Evolutionary conservation across 108 stramenopile species (phyloP), one percentile per base, ranked within the genome.

Genomic region (Nitzschia sp.): DNA sequence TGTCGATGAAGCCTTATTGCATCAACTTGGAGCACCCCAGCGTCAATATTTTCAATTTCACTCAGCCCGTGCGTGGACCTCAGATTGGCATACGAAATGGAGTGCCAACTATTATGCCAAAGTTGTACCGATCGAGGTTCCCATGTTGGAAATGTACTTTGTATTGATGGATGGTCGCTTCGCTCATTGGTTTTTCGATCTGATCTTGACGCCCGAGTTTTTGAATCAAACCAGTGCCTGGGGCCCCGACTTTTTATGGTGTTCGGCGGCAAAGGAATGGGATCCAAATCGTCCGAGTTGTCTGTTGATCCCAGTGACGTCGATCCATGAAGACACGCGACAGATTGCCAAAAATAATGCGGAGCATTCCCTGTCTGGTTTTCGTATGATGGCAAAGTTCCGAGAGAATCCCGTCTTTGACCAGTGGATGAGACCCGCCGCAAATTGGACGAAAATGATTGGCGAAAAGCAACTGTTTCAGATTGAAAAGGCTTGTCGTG

Each of bases 81-180:
- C 41, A 45, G 60, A 61, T 26, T 61, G 60, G 41, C 23, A 3
- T 41, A 61, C 60, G 1, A 13, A 41, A 41, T 61, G 60, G 60
- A 41, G 60, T 41, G 28, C 60, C 2, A n/a, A 26, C 25, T 38
- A 32, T 0, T 61, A 44, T 61, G 41, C 38, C 31, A 23, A 41
- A 2, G 60, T 61, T 22, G 60, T 61, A 5, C 60, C 60, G 13
- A 61, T 59, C 16, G 45, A 58, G 33, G 56, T 68, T 22, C 66
- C 66, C 15, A 34, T 68, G 29, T 33, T 73, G 21, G 72, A 67
- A 59, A 48, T 59, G 48, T 68, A 73, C 46, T 68, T 73, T 45
- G 57, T 68, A 8, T 23, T 73, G 5, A 59, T 73, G 66, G 58
- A 73, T 66, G 55, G 34, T 13, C 25, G 58, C 19, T 73, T 73